Percentiles rank a stretch among this genome's conserved stretches.
Conservation (phyloP, 2,329 filamentous ascomycete species). For the Metarhizium sp. region DNA sequence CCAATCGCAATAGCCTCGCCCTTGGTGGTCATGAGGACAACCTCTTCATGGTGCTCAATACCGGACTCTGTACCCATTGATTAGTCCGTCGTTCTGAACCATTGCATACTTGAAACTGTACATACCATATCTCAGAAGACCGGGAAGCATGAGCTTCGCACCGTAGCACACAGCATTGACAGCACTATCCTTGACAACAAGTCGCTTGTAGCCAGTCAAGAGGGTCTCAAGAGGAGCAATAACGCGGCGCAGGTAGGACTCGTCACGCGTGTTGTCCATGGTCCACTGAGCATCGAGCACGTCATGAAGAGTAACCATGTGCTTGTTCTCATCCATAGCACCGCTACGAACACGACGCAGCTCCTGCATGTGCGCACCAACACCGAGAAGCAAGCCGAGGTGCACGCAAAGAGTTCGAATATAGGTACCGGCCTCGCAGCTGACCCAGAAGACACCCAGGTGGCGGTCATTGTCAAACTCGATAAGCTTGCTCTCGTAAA, state of each 20-base stretch:
- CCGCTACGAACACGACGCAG: constrained; percentile 86
- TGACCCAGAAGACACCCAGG: constrained; percentile 97
- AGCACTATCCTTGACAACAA: constrained; percentile 77
- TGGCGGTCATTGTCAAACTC: constrained; percentile 99
- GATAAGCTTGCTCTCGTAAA: constrained; percentile 91
- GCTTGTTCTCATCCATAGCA: constrained; percentile 86
- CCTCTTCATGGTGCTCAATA: constrained; percentile 92
- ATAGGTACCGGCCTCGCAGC: constrained; percentile 94
- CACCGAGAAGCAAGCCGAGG: constrained; percentile 64
- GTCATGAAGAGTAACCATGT: constrained; percentile 80
- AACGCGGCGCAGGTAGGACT: constrained; percentile 82
- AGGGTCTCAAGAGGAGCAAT: constrained; percentile 90
- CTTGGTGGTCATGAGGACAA: constrained; percentile 98
- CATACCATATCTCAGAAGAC: constrained; percentile 81
- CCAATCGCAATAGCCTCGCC: constrained; percentile 95
- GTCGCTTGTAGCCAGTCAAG: constrained; percentile 85
- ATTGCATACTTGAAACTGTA: constrained; percentile 8
- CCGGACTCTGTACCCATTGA: constrained; percentile 53
- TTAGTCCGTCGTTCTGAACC: constrained; percentile 9
- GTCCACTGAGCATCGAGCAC: constrained; percentile 92
- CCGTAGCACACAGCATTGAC: constrained; percentile 98
- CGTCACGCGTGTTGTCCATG: constrained; percentile 91
- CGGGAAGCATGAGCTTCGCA: constrained; percentile 97
- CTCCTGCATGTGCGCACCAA: constrained; percentile 98
- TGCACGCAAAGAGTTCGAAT: constrained; percentile 98